Conservation (phyloP, 257 asterid species). For the Striga asiatica region DNA sequence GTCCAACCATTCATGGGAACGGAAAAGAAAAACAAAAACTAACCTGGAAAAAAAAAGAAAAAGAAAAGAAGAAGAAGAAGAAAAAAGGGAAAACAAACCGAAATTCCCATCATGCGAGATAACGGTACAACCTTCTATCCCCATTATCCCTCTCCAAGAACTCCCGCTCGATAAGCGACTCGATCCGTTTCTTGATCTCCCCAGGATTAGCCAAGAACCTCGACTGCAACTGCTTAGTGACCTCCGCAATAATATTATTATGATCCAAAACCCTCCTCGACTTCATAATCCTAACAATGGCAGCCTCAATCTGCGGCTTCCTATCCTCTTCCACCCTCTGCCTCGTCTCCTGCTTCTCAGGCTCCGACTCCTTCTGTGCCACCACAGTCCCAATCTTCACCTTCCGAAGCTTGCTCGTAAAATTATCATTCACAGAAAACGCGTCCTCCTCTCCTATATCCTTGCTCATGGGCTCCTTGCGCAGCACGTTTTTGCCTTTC, state of each 20-base stretch:
- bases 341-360: slow-evolving; percentile 81
- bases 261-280: slow-evolving; percentile 78
- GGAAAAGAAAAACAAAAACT: no score
- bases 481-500: slow-evolving; percentile 66
- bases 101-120: slow-evolving; percentile 22
- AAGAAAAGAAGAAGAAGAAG: no score
- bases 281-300: slow-evolving; percentile 81
- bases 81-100: no score
- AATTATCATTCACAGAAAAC: slow-evolving; percentile 61
- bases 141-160: slow-evolving; percentile 74
- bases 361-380: slow-evolving; percentile 86
- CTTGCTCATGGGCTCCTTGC: slow-evolving; percentile 82
- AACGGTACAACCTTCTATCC: slow-evolving; percentile 59
- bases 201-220: slow-evolving; percentile 79
- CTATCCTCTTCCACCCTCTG: slow-evolving; percentile 91
- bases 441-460: slow-evolving; percentile 65
- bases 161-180: slow-evolving; percentile 75
- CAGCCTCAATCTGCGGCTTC: slow-evolving; percentile 90
- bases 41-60: slow-evolving; percentile 1
- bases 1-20: no score
- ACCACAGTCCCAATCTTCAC: slow-evolving; percentile 84
- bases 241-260: slow-evolving; percentile 72
- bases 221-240: slow-evolving; percentile 72
- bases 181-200: slow-evolving; percentile 72
- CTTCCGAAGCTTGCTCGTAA: slow-evolving; percentile 66